Percentiles rank a stretch among this genome's conserved stretches.
phyloP scores from a whole-genome alignment of 179 eudicot genomes.

The Spergularia azorica region DNA sequence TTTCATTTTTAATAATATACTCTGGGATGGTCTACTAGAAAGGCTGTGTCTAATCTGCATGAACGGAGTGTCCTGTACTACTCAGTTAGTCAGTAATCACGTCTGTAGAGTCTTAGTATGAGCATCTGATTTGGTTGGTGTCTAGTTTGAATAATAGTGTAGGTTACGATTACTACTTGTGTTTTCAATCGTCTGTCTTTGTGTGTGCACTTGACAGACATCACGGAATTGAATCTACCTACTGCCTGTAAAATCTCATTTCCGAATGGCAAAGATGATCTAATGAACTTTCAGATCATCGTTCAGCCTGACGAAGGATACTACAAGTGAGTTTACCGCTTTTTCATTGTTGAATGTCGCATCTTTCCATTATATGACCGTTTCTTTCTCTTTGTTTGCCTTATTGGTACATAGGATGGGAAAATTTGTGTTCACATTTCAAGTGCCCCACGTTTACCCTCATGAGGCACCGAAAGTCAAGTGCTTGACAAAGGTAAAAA shows the following conservation, averaged over 20 bases:
- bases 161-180: background rate
- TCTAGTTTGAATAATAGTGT: no score
- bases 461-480: conserved; percentile 92
- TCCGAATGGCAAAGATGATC: conserved; percentile 91
- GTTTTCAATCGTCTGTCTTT: background rate
- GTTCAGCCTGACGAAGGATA: conserved; percentile 91
- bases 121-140: no score
- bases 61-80: no score
- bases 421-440: conserved; percentile 58
- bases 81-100: no score
- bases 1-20: no score
- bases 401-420: conserved; percentile 53
- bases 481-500: conserved; percentile 73
- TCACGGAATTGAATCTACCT: conserved; percentile 86
- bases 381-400: background rate
- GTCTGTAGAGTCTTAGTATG: no score
- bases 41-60: no score
- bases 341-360: background rate
- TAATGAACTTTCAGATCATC: conserved; percentile 93
- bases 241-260: conserved; percentile 71
- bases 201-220: conserved; percentile 52
- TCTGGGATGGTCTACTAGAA: no score
- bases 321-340: conserved; percentile 60
- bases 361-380: background rate
- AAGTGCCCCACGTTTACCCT: conserved; percentile 68